phyloP scores from a whole-genome alignment of 805 yeast genomes.

The Metschnikowia continentalis region DNA sequence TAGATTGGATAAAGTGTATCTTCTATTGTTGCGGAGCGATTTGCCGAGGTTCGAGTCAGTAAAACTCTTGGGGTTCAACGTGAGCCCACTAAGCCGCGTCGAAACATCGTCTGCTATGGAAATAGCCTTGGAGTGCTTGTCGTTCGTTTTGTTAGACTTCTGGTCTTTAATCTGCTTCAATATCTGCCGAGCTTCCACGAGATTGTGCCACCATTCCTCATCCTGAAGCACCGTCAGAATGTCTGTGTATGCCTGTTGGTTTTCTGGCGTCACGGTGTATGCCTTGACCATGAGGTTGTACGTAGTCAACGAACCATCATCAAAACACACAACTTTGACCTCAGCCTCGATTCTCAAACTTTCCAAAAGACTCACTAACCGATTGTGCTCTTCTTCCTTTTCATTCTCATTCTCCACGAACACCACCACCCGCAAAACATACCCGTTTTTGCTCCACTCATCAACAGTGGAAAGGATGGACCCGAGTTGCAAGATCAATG shows the following conservation, averaged over 20 bases:
- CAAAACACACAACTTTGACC: slow-evolving; percentile 68
- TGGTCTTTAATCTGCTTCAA: slow-evolving; percentile 32
- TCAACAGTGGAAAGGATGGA: slow-evolving; percentile 92
- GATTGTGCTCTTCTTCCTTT: slow-evolving; percentile 59
- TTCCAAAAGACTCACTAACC: slow-evolving; percentile 61
- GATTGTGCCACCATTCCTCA: slow-evolving; percentile 86
- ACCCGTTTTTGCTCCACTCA: slow-evolving; percentile 74
- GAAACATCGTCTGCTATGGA: slow-evolving; percentile 10
- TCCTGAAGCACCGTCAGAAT: slow-evolving; percentile 49
- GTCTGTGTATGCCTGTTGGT: slow-evolving; percentile 28
- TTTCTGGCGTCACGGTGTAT: slow-evolving; percentile 30
- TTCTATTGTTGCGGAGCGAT: slow-evolving; percentile 28
- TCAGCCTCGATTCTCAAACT: slow-evolving; percentile 83
- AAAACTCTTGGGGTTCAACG: slow-evolving; percentile 17
- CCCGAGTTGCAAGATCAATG: slow-evolving; percentile 88
- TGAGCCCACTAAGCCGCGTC: slow-evolving; percentile 20
- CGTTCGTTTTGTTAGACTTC: slow-evolving; percentile 16
- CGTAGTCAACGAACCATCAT: slow-evolving; percentile 47
- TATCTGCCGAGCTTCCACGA: slow-evolving; percentile 53
- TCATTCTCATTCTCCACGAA: slow-evolving; percentile 80
- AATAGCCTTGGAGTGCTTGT: slow-evolving; percentile 8
- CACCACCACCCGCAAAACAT: slow-evolving; percentile 72
- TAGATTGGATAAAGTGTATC: slow-evolving; percentile 56
- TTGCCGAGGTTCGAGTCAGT: slow-evolving; percentile 12
- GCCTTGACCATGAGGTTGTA: slow-evolving; percentile 82